phyloP scores from a whole-genome alignment of 208 protist genomes.

The Wallacemonas rigidus region DNA sequence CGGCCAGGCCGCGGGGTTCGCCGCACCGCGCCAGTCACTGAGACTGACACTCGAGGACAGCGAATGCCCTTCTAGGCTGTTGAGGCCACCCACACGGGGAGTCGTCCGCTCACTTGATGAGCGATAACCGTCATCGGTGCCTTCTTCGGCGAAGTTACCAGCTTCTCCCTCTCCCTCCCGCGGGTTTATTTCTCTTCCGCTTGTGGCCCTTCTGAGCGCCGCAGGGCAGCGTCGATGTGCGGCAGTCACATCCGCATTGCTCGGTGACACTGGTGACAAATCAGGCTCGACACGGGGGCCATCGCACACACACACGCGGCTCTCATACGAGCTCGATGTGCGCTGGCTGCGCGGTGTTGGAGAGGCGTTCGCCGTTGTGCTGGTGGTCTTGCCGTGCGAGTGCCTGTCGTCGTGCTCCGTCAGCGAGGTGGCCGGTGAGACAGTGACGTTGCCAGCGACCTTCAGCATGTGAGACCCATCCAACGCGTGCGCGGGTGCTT shows the following conservation, averaged over 20 bases:
- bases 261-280: not conserved
- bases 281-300: not conserved
- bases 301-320: not conserved
- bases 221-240: no score
- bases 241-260: no score
- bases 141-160: not conserved
- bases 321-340: not conserved
- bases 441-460: not conserved
- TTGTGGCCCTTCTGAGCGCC: no score
- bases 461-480: not conserved
- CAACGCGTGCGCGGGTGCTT: no score
- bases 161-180: no score
- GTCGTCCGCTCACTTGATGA: slow-evolving; percentile 32
- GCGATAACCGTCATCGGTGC: slow-evolving; percentile 39
- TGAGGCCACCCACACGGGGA: not conserved
- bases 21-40: not conserved
- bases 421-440: not conserved
- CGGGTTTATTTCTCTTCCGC: no score
- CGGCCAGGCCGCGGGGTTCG: no score
- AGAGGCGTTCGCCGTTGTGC: not conserved
- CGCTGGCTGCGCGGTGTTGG: not conserved
- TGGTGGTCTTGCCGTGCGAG: not conserved
- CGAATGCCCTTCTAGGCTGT: not conserved
- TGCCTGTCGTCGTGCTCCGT: not conserved
- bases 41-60: not conserved